These are phyloP conservation scores for Backusella sp. DNA, from an alignment of 192 early-diverging fungal species.

Conservation along the genomic window DNA sequence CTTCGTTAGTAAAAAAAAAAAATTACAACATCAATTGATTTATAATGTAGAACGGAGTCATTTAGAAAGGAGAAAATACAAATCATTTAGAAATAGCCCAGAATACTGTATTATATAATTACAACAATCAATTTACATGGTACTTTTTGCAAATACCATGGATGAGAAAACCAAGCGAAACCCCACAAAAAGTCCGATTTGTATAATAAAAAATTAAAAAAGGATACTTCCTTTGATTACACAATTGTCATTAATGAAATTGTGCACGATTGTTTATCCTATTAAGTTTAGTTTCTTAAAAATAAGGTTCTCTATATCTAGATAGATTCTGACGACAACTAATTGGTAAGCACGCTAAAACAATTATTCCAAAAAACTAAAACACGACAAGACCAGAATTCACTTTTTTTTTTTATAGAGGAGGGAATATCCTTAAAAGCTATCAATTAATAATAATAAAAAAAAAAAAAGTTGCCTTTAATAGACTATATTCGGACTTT, in stretches of 20 bases:
- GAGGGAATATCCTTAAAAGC: background rate
- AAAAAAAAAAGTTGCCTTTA: background rate
- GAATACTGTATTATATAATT: background rate
- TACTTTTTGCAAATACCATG: background rate
- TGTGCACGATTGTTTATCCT: background rate
- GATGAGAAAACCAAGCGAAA: background rate
- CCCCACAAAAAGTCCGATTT: no score
- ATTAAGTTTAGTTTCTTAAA: background rate
- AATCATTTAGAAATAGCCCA: background rate
- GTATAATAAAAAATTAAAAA: no score
- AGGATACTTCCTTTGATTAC: no score
- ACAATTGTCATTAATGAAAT: background rate
- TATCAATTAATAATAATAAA: background rate
- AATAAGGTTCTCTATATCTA: background rate
- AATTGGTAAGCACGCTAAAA: background rate
- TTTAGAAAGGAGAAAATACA: background rate
- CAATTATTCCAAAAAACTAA: background rate
- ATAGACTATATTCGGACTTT: constrained; percentile 1
- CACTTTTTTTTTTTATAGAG: background rate
- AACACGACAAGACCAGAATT: background rate
- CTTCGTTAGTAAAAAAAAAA: background rate
- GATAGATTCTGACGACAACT: background rate
- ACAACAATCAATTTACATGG: background rate
- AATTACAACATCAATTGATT: background rate
- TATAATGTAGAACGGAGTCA: background rate